These are phyloP conservation scores for Nectriaceae sp. DNA, from an alignment of 2,329 filamentous ascomycete species.

Conservation along the genomic window DNA sequence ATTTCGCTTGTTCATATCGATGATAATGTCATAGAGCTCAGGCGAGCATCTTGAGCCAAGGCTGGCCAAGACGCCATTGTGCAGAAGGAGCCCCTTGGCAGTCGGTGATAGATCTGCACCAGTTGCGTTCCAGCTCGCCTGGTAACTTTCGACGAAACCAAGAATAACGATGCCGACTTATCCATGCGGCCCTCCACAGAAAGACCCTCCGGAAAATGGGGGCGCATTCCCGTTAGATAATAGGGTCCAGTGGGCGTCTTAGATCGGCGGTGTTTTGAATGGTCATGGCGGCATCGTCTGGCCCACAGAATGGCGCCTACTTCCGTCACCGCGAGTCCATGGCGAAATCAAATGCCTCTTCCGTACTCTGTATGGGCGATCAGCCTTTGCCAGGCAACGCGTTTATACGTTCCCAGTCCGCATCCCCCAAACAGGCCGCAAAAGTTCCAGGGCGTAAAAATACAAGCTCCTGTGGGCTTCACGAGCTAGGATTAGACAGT, in stretches of 20 bases:
- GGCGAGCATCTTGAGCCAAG: constrained; percentile 3
- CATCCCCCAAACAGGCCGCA: too few species aligned
- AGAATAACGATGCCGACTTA: constrained; percentile 28
- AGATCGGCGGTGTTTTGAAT: constrained; percentile 4
- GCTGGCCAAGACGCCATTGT: constrained; percentile 2
- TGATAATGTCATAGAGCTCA: not conserved
- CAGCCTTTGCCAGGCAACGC: too few species aligned
- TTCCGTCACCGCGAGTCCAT: constrained; percentile 24
- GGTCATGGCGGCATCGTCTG: constrained; percentile 3
- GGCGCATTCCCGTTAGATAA: constrained; percentile 32
- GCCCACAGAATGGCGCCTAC: constrained; percentile 1
- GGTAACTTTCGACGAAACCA: constrained; percentile 7
- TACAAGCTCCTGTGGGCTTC: too few species aligned
- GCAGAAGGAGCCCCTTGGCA: constrained; percentile 9
- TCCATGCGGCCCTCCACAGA: constrained; percentile 21
- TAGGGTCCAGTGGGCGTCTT: constrained; percentile 19
- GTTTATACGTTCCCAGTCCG: too few species aligned
- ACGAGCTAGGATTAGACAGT: too few species aligned
- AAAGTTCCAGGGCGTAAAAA: too few species aligned
- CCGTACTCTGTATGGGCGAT: too few species aligned
- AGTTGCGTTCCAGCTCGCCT: constrained; percentile 10
- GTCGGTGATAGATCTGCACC: constrained; percentile 12
- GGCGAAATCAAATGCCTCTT: too few species aligned
- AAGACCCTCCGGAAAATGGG: constrained; percentile 22
- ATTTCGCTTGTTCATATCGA: too few species aligned